Evolutionary conservation across 2,329 filamentous ascomycete genomes (phyloP).

Genomic region (Xylaria sp.): DNA sequence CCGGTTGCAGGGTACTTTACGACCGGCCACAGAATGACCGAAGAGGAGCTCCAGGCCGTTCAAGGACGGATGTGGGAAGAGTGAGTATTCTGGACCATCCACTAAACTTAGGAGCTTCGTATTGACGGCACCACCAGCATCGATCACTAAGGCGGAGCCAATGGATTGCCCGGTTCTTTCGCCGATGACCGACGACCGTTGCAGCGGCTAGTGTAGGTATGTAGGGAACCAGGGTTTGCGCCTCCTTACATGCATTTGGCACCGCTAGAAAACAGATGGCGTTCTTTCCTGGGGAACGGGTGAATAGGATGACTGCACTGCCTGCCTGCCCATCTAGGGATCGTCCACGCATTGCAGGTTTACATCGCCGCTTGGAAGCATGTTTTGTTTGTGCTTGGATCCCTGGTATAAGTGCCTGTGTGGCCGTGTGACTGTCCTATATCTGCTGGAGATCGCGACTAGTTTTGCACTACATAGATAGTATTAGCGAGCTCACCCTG

Average conservation of each 20-base stretch:
- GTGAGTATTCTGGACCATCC: conserved; percentile 55
- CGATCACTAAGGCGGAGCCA: conserved; percentile 51
- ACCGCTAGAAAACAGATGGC: conserved; percentile 37
- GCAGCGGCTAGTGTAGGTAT: conserved; percentile 28
- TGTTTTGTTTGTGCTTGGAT: conserved; percentile 23
- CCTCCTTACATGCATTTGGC: conserved; percentile 32
- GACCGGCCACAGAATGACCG: conserved; percentile 87
- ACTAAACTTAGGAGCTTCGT: conserved; percentile 34
- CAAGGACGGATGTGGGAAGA: conserved; percentile 93
- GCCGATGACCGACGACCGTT: conserved; percentile 33
- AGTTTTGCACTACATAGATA: neutral
- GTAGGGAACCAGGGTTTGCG: conserved; percentile 18
- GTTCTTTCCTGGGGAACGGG: conserved; percentile 20
- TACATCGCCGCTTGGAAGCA: conserved; percentile 32
- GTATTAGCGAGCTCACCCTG: conserved; percentile 31
- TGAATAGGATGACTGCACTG: conserved; percentile 38
- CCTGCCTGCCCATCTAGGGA: conserved; percentile 25
- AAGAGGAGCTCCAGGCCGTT: conserved; percentile 85
- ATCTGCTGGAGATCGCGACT: conserved; percentile 2
- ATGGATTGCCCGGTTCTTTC: conserved; percentile 33
- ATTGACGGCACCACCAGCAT: conserved; percentile 51
- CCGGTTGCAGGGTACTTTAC: conserved; percentile 74
- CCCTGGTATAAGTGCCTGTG: neutral
- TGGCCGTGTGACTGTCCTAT: conserved; percentile 28
- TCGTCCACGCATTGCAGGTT: conserved; percentile 34